These are phyloP conservation scores for Haplosporangium sp. DNA, from an alignment of 371 early-diverging fungal species.

Conservation along the genomic window DNA sequence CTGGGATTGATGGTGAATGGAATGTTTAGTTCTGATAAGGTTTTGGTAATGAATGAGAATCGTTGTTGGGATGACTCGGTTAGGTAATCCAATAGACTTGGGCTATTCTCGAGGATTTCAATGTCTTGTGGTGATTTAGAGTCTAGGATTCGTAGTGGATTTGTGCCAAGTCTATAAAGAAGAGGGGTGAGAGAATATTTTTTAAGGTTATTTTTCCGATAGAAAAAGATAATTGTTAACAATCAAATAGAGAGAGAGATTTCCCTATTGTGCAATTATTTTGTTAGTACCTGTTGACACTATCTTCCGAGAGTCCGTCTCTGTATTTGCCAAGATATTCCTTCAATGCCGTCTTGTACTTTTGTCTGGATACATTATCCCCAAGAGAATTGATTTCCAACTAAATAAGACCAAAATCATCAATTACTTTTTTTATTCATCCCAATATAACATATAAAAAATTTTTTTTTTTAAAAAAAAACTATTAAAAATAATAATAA, in stretches of 20 bases:
- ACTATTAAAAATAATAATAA: not conserved
- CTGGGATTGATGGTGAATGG: conserved; percentile 61
- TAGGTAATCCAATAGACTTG: conserved; percentile 58
- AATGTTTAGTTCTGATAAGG: conserved; percentile 56
- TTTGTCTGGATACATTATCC: conserved; percentile 57
- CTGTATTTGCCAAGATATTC: conserved; percentile 55
- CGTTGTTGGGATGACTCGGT: conserved; percentile 40
- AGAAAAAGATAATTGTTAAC: too few relatives aligned
- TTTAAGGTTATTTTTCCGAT: too few relatives aligned
- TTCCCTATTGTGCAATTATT: too few relatives aligned
- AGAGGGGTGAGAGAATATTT: not conserved
- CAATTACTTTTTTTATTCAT: too few relatives aligned
- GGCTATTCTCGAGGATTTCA: conserved; percentile 48
- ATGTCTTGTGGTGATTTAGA: conserved; percentile 67
- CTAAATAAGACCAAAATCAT: conserved; percentile 5
- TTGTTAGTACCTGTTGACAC: conserved; percentile 53
- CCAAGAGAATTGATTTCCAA: conserved; percentile 71
- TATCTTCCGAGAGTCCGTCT: conserved; percentile 60
- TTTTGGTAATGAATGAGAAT: conserved; percentile 58
- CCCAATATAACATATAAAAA: too few relatives aligned
- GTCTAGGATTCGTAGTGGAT: conserved; percentile 72
- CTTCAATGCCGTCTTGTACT: conserved; percentile 57
- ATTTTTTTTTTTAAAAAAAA: too few relatives aligned
- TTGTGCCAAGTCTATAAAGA: conserved; percentile 58
- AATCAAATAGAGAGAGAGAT: too few relatives aligned